Evolutionary conservation across 1,139 yeast genomes (phyloP).

Genomic region (Suhomyces bribrorum): DNA sequence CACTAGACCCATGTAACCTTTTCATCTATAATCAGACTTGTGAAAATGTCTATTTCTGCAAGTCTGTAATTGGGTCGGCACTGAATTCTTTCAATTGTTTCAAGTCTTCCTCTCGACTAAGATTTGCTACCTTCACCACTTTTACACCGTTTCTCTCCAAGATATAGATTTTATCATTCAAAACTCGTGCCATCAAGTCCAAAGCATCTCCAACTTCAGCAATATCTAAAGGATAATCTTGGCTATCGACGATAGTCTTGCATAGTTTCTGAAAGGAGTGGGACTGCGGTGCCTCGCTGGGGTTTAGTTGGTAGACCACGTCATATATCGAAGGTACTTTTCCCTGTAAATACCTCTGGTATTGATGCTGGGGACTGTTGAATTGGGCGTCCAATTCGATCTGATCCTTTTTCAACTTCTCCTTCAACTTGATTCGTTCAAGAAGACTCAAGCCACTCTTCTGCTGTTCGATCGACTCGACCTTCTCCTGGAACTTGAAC

Average conservation of each 20-base stretch:
- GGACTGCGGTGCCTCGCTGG: slow-evolving; percentile 15
- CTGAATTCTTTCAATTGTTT: slow-evolving; percentile 6
- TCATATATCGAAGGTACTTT: slow-evolving; percentile 44
- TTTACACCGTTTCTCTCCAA: slow-evolving; percentile 24
- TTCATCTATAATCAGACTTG: no score
- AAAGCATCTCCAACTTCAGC: slow-evolving; percentile 36
- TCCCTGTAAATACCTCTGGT: slow-evolving; percentile 39
- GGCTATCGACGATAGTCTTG: slow-evolving; percentile 36
- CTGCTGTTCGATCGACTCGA: slow-evolving; percentile 23
- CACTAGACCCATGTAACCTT: no score
- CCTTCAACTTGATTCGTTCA: slow-evolving; percentile 32
- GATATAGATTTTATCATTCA: slow-evolving; percentile 20
- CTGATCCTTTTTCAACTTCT: slow-evolving; percentile 14
- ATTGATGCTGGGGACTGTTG: slow-evolving; percentile 34
- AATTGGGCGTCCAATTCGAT: slow-evolving; percentile 7
- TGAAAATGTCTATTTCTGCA: no score
- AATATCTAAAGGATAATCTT: slow-evolving; percentile 32
- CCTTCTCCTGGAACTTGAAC: slow-evolving; percentile 31
- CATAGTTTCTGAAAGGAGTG: slow-evolving; percentile 29
- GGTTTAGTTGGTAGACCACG: slow-evolving; percentile 33
- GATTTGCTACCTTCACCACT: slow-evolving; percentile 28
- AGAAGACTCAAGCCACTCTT: slow-evolving; percentile 40
- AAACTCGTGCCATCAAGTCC: slow-evolving; percentile 17
- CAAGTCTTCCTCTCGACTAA: slow-evolving; percentile 33
- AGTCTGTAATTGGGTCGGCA: no score